These are phyloP conservation scores for Arachnomyces sp. DNA, from an alignment of 2,329 filamentous ascomycete species.

Conservation along the genomic window DNA sequence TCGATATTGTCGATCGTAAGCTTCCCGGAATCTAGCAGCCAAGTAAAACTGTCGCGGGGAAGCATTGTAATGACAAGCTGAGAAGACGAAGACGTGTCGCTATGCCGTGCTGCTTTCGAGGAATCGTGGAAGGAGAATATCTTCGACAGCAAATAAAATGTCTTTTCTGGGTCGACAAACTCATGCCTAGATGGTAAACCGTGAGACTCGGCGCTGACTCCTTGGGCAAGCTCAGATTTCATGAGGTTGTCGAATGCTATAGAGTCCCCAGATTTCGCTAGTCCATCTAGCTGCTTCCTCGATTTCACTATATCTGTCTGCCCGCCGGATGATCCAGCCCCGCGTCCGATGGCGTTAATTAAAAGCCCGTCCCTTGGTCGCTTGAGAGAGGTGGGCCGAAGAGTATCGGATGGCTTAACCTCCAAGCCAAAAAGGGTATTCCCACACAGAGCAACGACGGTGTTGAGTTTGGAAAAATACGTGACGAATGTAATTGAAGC, in stretches of 20 bases:
- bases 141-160: constrained; percentile 30
- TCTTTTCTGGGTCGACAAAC: constrained; percentile 29
- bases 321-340: constrained; percentile 26
- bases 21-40: constrained; percentile 33
- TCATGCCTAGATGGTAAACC: constrained; percentile 17
- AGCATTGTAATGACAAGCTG: constrained; percentile 28
- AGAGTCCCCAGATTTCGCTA: constrained; percentile 20
- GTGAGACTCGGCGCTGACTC: constrained; percentile 3
- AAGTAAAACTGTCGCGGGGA: constrained; percentile 31
- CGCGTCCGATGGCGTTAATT: constrained; percentile 36
- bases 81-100: constrained; percentile 14
- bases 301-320: constrained; percentile 23
- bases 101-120: constrained; percentile 13
- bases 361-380: constrained; percentile 32
- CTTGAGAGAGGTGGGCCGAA: constrained; percentile 26
- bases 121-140: constrained; percentile 27
- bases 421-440: constrained; percentile 38
- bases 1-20: constrained; percentile 33
- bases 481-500: constrained; percentile 30
- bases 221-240: constrained; percentile 4
- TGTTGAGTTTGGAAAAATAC: constrained; percentile 37
- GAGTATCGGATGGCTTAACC: constrained; percentile 25
- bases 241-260: constrained; percentile 29
- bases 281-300: constrained; percentile 22
- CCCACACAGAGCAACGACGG: constrained; percentile 34